Evolutionary conservation across 2,329 filamentous ascomycete genomes (phyloP), one percentile per base, ranked within the genome.

Genomic region (Neoascochyta sp.): DNA sequence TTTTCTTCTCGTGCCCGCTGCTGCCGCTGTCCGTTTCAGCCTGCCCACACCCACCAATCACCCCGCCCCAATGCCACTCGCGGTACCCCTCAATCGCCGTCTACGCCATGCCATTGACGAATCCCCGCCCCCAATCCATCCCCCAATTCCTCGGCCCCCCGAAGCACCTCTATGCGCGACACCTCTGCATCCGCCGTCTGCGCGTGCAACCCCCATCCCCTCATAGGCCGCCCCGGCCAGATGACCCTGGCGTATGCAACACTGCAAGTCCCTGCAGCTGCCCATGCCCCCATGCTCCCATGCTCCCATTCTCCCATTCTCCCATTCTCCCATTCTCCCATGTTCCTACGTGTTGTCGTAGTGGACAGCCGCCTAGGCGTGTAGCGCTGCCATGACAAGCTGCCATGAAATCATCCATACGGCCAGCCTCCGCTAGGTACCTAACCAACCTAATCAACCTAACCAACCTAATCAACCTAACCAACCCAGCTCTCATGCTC

Each of bases 201-300:
- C 52, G 34, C 35, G 39, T 36, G 36, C 46, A 39, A 48, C 39
- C 37, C 50, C 38, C 33, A 41, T 40, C 43, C 38, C 47, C 43
- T 48, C 53, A 61, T 61, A 57, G 54, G 57, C 39, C 57, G 59
- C 60, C 60, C 41, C 46, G 39, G 39, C 30, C 42, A 53, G 39
- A 43, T 47, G 43, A 51, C 47, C 46, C 45, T 43, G 38, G 50
- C 43, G 47, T 43, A 27, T 45, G 40, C 39, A 42, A 38, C 32
- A 34, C 30, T 35, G 28, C 38, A 37, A 45, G 52, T 45, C 54
- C 57, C 57, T 61, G 57, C 57, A 57, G 45, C 52, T 52, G 54
- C 56, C 45, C 43, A 42, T 37, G 36, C 38, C 36, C 32, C 39
- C 30, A 40, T 38, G 44, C 32, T 43, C 46, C 44, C 33, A 47